These are phyloP conservation scores for Pichia manshurica DNA, from an alignment of 805 yeast species.

Conservation along the genomic window DNA sequence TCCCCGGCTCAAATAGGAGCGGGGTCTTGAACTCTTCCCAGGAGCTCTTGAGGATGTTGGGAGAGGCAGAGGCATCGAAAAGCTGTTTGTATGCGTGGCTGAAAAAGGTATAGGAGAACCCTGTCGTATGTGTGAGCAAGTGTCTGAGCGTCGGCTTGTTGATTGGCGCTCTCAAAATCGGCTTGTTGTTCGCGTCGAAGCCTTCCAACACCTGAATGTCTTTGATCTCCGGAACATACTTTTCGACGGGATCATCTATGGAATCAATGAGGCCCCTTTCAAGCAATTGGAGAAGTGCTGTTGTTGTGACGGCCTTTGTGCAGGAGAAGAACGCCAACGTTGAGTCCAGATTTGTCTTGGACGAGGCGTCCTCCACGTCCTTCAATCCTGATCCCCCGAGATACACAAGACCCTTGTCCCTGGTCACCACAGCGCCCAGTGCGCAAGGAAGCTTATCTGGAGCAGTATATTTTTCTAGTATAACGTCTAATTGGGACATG, in stretches of 20 bases:
- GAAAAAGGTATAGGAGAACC: conserved; percentile 9
- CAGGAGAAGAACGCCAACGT: conserved; percentile 8
- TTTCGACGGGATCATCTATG: conserved; percentile 10
- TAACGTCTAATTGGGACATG: background rate
- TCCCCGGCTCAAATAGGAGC: conserved; percentile 27
- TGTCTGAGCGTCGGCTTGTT: conserved; percentile 7
- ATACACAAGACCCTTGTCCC: conserved; percentile 7
- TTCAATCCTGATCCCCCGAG: conserved; percentile 1
- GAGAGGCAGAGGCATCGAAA: background rate
- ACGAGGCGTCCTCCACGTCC: background rate
- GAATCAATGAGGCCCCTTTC: conserved; percentile 6
- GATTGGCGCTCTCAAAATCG: background rate
- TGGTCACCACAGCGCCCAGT: conserved; percentile 5
- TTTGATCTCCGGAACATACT: conserved; percentile 2
- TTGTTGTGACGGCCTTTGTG: conserved; percentile 7
- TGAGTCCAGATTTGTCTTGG: background rate
- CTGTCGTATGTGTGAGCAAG: conserved; percentile 9
- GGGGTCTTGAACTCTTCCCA: conserved; percentile 10
- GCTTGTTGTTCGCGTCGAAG: conserved; percentile 1
- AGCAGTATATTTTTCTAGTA: background rate
- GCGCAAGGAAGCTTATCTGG: conserved; percentile 2
- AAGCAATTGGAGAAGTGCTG: conserved; percentile 7
- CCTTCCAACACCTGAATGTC: conserved; percentile 1
- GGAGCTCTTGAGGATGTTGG: conserved; percentile 23
- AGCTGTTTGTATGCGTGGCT: conserved; percentile 1